Percentiles rank a stretch among this genome's conserved stretches.
Evolutionary conservation across 2,329 filamentous ascomycete species (phyloP).

Genomic region (Pseudocercospora fuligena): DNA sequence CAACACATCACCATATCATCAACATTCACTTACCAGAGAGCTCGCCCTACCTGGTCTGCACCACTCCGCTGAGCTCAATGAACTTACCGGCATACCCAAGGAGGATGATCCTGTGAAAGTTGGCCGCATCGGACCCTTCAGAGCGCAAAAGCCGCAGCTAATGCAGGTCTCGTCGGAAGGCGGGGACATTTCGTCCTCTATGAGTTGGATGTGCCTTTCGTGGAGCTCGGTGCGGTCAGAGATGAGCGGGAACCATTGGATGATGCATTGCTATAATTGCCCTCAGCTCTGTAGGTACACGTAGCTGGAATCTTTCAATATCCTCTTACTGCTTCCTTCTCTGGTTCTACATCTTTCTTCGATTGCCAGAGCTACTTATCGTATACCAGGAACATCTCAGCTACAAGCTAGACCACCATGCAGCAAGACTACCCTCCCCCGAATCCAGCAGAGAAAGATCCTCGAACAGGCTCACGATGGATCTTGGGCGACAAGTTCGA

Average conservation of each 20-base stretch:
- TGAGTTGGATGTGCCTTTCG: neutral
- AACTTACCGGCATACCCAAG: neutral
- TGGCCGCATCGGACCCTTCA: neutral
- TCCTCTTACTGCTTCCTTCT: neutral
- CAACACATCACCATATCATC: neutral
- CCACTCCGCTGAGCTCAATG: neutral
- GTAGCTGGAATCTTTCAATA: neutral
- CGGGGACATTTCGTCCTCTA: neutral
- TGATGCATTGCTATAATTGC: neutral
- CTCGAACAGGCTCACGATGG: conserved; percentile 42
- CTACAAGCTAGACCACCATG: neutral
- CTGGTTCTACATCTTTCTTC: neutral
- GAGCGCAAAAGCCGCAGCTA: neutral
- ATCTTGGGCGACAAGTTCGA: conserved; percentile 55
- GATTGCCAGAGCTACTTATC: neutral
- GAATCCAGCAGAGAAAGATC: conserved; percentile 34
- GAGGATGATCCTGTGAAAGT: neutral
- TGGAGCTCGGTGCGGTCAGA: neutral
- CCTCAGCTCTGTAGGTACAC: neutral
- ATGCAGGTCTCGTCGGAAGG: neutral
- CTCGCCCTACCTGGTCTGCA: neutral
- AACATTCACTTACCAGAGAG: neutral
- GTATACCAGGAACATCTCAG: neutral
- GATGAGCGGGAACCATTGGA: neutral
- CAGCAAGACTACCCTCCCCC: conserved; percentile 11